Evolutionary conservation across 495 filamentous ascomycete species (phyloP), one percentile per base, ranked within the genome.

Genomic region (Trichoderma reesei): DNA sequence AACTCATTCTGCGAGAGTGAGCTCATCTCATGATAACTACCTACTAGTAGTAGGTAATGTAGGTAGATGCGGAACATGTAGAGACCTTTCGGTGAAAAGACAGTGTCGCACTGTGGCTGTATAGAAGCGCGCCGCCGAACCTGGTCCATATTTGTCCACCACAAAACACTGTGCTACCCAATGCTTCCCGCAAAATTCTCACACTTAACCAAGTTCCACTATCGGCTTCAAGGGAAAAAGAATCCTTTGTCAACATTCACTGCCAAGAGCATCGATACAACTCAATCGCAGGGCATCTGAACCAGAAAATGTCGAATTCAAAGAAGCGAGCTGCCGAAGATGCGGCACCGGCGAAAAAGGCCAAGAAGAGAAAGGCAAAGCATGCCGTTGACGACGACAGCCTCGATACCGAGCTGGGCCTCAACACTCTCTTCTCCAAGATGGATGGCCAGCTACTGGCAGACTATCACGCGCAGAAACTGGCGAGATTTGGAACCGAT

Each of bases 401-500:
- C 51, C 72, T 85, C 48, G 80, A 87, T 65, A 68, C 82, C 11
- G 82, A 88, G 64, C 73, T 78, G n/a, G 84, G 86, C n/a, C 75
- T 96, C 64, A 93, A 97, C 73, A 82, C 82, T 67, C 86, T 88
- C 0, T 90, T 97, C 72, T 84, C 85, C 36, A 81, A 84, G 41
- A 90, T 98, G 86, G 89, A 96, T 67, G 86, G 82, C 59, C 82
- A 83, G 63, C 77, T 98, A 41, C 73, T 96, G n/a, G 89, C 92
- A 0, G 94, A 98, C 73, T 85, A 96, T 72, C 75, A 96, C 65
- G 86, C 85, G n/a, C 86, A 93, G 70, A 84, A 87, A 69, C 87
- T 86, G 44, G 85, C 83, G 68, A 82, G 85, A n/a, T 92, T 90
- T 67, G 87, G 90, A 37, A 86, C 85, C 41, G 84, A 92, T 56